Conservation (phyloP, 1,284 basidiomycete species). For the Leccinum subspadiceum region DNA sequence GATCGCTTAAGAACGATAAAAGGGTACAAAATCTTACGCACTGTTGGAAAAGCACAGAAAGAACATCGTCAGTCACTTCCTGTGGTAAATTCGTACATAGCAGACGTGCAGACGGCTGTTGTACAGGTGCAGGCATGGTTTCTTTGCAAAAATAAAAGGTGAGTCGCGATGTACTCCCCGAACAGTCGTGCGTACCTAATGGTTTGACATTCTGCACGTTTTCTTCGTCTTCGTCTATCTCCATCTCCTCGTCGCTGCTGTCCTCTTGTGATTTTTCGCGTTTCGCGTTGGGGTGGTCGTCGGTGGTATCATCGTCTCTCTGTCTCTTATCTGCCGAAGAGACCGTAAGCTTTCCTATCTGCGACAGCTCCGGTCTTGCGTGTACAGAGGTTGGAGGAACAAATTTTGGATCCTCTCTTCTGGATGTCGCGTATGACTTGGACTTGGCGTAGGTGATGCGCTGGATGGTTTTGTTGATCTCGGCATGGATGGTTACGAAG, state of each 20-base stretch:
- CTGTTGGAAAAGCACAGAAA: slow-evolving; percentile 87
- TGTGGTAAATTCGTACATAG: slow-evolving; percentile 78
- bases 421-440: slow-evolving; percentile 79
- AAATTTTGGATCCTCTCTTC: slow-evolving; percentile 73
- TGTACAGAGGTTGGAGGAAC: slow-evolving; percentile 65
- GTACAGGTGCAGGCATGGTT: slow-evolving; percentile 49
- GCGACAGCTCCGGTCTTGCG: slow-evolving; percentile 42
- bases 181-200: slow-evolving; percentile 42
- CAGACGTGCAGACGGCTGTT: slow-evolving; percentile 62
- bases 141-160: slow-evolving; percentile 37
- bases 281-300: slow-evolving; percentile 57
- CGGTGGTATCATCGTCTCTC: slow-evolving; percentile 60
- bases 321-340: slow-evolving; percentile 56
- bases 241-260: slow-evolving; percentile 75
- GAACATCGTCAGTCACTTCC: slow-evolving; percentile 77
- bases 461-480: slow-evolving; percentile 40
- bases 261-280: slow-evolving; percentile 69
- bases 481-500: slow-evolving; percentile 6
- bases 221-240: slow-evolving; percentile 81
- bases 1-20: slow-evolving; percentile 6
- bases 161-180: slow-evolving; percentile 16
- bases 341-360: slow-evolving; percentile 37
- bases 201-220: slow-evolving; percentile 36
- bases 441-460: slow-evolving; percentile 85
- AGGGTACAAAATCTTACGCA: slow-evolving; percentile 40